Base-by-base conservation (phyloP, 805 yeast species). In the Kuraishia cidri region DNA sequence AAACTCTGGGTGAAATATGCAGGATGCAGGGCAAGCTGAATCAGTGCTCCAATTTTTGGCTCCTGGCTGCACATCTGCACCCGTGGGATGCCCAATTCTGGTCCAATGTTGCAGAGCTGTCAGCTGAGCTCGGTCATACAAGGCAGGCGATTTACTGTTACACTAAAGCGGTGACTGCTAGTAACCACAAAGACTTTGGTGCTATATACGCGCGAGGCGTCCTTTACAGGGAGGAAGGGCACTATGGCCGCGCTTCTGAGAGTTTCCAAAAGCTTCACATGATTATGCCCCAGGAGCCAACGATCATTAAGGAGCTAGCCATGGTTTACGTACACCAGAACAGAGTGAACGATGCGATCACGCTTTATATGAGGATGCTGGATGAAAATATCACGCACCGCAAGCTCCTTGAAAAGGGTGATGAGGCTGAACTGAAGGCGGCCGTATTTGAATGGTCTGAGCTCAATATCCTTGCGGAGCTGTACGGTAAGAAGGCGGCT, bases 371-470 rank as follows among this genome's bases (percentile, higher is more conserved):
- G 52, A 70, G 69, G 22, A 65, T 80, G 8, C 66, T 79, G 33
- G 79, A 78, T 24, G 66, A 69, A 31, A 83, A 84, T 48, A 66
- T 71, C 23, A 54, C 50, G 11, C 45, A 57, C 31, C 54, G 78
- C 45, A 16, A 15, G 16, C 43, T 43, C 6, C 26, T 24, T 3
- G 49, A 43, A 25, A 3, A 24, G 15, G 21, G 6, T 7, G 20
- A 23, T 10, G 19, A 23, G n/a, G 16, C 27, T 7, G 42, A 43
- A n/a, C 34, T 57, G 36, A 41, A 41, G 29, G 54, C 54, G 19
- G 67, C 85, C 1, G 53, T 54, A 15, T 92, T 90, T 52, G 86
- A 76, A 31, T 92, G 95, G 94, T 80, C 94, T 0, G 88, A 84
- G 38, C 63, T 90, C 30, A 90, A 92, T 46, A 84, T 86, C 37